Percentiles rank a stretch among this genome's conserved stretches.
phyloP scores from a whole-genome alignment of 2,329 filamentous ascomycete genomes.

The Metarhizium anisopliae region DNA sequence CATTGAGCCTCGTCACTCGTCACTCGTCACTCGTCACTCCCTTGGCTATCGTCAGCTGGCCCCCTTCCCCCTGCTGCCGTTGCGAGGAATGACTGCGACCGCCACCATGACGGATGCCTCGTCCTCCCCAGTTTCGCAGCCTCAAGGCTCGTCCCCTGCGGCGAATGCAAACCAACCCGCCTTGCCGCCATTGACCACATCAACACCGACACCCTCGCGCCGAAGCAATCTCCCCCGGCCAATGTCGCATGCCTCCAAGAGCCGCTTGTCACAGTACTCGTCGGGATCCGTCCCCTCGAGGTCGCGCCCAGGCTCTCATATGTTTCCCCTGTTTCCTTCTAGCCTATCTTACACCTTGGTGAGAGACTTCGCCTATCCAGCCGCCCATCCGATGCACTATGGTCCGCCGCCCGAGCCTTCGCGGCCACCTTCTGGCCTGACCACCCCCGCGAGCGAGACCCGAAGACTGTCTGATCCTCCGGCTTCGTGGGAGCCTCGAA shows the following conservation, averaged over 20 bases:
- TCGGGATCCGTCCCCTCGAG: constrained; percentile 57
- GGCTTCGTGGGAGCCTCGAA: constrained; percentile 63
- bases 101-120: constrained; percentile 49
- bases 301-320: constrained; percentile 72
- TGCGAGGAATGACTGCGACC: constrained; percentile 28
- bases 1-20: background rate
- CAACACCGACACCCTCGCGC: constrained; percentile 46
- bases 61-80: background rate
- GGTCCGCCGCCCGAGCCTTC: constrained; percentile 74
- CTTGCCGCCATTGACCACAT: constrained; percentile 41
- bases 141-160: constrained; percentile 35
- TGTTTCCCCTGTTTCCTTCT: constrained; percentile 76
- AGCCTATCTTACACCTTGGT: constrained; percentile 83
- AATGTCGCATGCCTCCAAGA: constrained; percentile 69
- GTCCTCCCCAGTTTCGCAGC: constrained; percentile 44
- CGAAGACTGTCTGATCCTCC: constrained; percentile 79
- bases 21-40: background rate
- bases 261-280: constrained; percentile 78
- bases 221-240: constrained; percentile 54
- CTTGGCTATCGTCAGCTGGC: background rate
- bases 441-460: constrained; percentile 76
- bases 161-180: constrained; percentile 44
- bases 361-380: constrained; percentile 89
- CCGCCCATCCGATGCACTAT: constrained; percentile 81
- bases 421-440: constrained; percentile 63